Conservation (phyloP, 345 rosid species). For the Sonneratia caseolaris region DNA sequence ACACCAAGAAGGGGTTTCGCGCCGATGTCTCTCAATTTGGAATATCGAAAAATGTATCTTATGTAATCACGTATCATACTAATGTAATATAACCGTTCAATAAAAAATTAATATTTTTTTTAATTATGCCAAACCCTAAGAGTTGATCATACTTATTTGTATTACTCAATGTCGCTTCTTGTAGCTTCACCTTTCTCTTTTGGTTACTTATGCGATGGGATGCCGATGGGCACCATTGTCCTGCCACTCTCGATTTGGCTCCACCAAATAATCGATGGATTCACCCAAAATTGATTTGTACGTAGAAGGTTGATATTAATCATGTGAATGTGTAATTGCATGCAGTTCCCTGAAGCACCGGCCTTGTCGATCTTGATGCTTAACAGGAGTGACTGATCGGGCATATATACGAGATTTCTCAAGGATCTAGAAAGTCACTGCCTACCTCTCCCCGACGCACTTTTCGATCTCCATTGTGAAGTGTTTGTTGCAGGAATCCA, state of each 20-base stretch:
- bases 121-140: neutral
- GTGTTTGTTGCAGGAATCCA: too few species aligned
- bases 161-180: neutral
- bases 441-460: too few species aligned
- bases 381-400: neutral
- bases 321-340: neutral
- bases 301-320: neutral
- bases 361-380: neutral
- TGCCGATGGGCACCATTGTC: neutral
- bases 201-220: neutral
- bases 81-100: too few species aligned
- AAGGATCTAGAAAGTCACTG: too few species aligned
- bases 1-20: neutral
- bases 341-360: neutral
- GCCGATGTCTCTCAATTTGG: too few species aligned
- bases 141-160: neutral
- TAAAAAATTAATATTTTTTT: too few species aligned
- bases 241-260: neutral
- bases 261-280: neutral
- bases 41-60: too few species aligned
- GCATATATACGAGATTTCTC: too few species aligned
- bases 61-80: too few species aligned
- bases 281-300: neutral
- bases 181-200: neutral
- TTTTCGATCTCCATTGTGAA: too few species aligned